These are phyloP conservation scores for Xylaria multiplex DNA, from an alignment of 2,329 filamentous ascomycete species.

Conservation along the genomic window DNA sequence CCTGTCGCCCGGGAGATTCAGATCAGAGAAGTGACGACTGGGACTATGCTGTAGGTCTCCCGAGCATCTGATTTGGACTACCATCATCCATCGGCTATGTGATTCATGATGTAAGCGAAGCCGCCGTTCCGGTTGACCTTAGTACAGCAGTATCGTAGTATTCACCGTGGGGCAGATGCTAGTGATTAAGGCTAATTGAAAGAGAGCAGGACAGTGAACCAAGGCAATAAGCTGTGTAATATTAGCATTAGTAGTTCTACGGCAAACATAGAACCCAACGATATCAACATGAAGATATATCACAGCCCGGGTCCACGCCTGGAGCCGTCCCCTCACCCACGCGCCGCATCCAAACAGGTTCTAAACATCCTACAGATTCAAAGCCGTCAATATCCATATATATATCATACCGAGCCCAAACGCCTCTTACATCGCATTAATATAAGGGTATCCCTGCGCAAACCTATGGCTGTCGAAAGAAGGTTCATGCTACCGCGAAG, in stretches of 20 bases:
- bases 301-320: background rate
- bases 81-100: too few relatives aligned
- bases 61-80: too few relatives aligned
- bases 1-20: too few relatives aligned
- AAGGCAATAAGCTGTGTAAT: background rate
- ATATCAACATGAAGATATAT: background rate
- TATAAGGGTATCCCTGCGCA: slow-evolving; percentile 27
- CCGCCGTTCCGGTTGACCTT: too few relatives aligned
- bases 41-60: too few relatives aligned
- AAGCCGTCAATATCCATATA: slow-evolving; percentile 10
- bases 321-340: background rate
- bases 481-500: background rate
- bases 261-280: too few relatives aligned
- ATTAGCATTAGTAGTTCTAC: slow-evolving; percentile 3
- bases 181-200: too few relatives aligned
- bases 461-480: slow-evolving; percentile 5
- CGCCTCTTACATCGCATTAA: slow-evolving; percentile 24
- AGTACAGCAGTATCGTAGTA: too few relatives aligned
- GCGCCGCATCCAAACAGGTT: slow-evolving; percentile 17
- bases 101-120: too few relatives aligned
- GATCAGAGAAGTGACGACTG: too few relatives aligned
- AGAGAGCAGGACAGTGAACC: too few relatives aligned
- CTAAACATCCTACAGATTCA: slow-evolving; percentile 1
- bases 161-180: too few relatives aligned
- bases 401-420: slow-evolving; percentile 17